Conservation (phyloP, 768 basidiomycete species). For the Pleurotus djamor region DNA sequence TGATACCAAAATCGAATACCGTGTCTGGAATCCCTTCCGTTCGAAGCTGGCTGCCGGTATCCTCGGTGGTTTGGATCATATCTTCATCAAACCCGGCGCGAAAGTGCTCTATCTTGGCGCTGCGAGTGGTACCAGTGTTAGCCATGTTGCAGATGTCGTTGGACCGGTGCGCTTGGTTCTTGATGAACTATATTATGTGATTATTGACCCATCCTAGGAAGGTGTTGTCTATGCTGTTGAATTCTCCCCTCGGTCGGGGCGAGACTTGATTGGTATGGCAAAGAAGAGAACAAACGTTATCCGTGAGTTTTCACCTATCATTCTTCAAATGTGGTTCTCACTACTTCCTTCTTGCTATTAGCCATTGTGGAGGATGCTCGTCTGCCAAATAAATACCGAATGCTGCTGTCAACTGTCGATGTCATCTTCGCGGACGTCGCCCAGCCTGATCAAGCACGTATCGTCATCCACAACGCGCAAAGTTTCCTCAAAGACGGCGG, state of each 20-base stretch:
- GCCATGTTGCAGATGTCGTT: slow-evolving; percentile 98
- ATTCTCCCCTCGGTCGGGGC: slow-evolving; percentile 94
- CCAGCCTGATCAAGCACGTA: slow-evolving; percentile 98
- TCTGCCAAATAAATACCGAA: slow-evolving; percentile 94
- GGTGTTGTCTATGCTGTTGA: slow-evolving; percentile 98
- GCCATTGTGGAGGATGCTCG: slow-evolving; percentile 98
- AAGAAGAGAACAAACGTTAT: slow-evolving; percentile 99
- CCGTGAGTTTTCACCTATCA: slow-evolving; percentile 51
- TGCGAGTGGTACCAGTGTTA: slow-evolving; percentile 96
- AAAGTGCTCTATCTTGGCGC: slow-evolving; percentile 99
- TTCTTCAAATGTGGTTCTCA: slow-evolving; percentile 1
- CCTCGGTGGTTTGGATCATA: slow-evolving; percentile 90
- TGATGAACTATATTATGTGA: neutral
- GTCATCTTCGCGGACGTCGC: slow-evolving; percentile 99
- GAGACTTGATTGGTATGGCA: slow-evolving; percentile 98
- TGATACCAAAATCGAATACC: slow-evolving; percentile 90
- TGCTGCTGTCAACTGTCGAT: slow-evolving; percentile 93
- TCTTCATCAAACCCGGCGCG: slow-evolving; percentile 89
- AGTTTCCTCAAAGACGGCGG: slow-evolving; percentile 95
- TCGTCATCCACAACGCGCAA: slow-evolving; percentile 89
- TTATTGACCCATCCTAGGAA: slow-evolving; percentile 49
- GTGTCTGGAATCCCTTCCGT: slow-evolving; percentile 99
- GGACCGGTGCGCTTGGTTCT: slow-evolving; percentile 68
- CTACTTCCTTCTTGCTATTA: slow-evolving; percentile 21
- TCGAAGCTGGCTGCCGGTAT: slow-evolving; percentile 97